These are phyloP conservation scores for Diddensiella caesifluorescens DNA, from an alignment of 805 yeast genomes.

Conservation along the genomic window DNA sequence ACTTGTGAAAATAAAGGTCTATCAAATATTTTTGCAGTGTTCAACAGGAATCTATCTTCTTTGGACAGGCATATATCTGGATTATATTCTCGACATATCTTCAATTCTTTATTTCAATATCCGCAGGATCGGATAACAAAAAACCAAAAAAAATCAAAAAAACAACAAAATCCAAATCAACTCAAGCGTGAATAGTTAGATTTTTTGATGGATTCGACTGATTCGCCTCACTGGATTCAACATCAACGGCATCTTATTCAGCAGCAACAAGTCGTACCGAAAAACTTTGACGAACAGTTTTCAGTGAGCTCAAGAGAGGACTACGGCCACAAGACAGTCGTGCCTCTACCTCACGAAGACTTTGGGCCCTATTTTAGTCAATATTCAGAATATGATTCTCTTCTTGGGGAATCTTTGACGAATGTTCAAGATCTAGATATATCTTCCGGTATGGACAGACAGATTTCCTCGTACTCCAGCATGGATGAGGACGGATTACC, in stretches of 20 bases:
- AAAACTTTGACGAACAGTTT: slow-evolving; percentile 11
- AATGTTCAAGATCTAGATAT: slow-evolving; percentile 61
- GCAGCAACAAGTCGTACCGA: not conserved
- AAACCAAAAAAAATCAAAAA: slow-evolving; percentile 5
- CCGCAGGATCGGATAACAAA: slow-evolving; percentile 1
- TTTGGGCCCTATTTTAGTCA: slow-evolving; percentile 43
- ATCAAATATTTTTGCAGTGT: too few species aligned
- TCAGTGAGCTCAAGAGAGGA: slow-evolving; percentile 5
- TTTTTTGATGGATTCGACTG: not conserved
- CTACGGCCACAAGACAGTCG: slow-evolving; percentile 7
- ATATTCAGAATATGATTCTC: slow-evolving; percentile 41
- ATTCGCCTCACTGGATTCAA: not conserved
- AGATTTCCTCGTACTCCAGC: not conserved
- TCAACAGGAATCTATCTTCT: too few species aligned
- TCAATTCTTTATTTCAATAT: slow-evolving; percentile 3
- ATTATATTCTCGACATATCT: not conserved
- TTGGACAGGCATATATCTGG: not conserved
- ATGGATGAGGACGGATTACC: not conserved
- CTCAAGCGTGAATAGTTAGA: not conserved
- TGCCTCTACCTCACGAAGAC: slow-evolving; percentile 51
- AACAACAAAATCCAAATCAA: slow-evolving; percentile 4
- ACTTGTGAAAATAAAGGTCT: too few species aligned
- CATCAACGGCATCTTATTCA: too few species aligned
- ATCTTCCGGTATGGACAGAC: slow-evolving; percentile 32
- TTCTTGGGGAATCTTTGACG: slow-evolving; percentile 51